Base-by-base conservation (phyloP, 306 rosid species). In the Astragalus membranaceus region DNA sequence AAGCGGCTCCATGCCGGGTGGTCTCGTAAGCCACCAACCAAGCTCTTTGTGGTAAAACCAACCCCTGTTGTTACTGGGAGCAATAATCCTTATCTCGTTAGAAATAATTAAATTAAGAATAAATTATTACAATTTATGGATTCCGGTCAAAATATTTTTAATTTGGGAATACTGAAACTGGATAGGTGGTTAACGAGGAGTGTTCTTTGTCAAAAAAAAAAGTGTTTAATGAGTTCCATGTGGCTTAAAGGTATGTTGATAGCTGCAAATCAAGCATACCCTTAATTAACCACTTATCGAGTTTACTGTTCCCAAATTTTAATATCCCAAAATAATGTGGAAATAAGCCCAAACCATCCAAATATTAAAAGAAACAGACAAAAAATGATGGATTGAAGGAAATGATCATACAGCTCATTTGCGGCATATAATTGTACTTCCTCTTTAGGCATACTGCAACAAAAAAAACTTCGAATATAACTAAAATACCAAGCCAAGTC, bases 1-100 rank as follows among this genome's bases (percentile, higher is more conserved):
- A 26, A 89, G 87, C 1, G 90, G 97, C 79, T 95, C 99, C 80
- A 85, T 64, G 70, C 86, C 89, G 70, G 96, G 85, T 47, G 81
- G 85, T 70, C 95, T 84, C 49, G 53, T 72, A 57, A 91, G 83
- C 97, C 99, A 95, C 20, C 80, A 62, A 10, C 87, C 87, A 49
- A 68, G 85, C 48, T 95, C 99, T 72, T 88, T 95, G 91, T 88
- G 99, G 79, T 95, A 95, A 72, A 82, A 83, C 99, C 99, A 95
- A n/a, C 92, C 85, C 81, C 88, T 86, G 11, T 83, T 86, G 72
- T 82, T 77, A 39, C 97, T 95, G 86, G 62, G 15, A 73, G 72
- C 49, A 85, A 73, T 20, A 44, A 62, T 42, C 54, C 36, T 29
- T 52, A 63, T 43, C 49, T 17, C 13, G 74, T 68, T 65, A 64